Conservation (phyloP, 805 yeast species). For the Wickerhamomyces bovis region DNA sequence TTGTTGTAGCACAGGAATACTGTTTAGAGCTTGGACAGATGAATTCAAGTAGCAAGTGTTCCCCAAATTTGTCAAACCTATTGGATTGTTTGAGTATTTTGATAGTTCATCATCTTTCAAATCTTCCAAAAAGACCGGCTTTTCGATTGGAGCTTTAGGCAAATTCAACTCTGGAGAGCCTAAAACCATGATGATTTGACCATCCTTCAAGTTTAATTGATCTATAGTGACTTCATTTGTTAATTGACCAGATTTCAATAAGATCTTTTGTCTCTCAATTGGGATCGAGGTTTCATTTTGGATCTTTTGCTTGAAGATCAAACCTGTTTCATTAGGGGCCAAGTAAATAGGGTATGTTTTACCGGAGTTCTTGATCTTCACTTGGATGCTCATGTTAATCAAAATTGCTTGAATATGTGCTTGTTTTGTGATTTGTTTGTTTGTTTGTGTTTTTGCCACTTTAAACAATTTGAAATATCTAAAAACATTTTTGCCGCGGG, state of each 20-base stretch:
- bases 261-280: constrained; percentile 82
- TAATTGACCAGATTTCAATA: constrained; percentile 85
- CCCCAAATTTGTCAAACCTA: constrained; percentile 90
- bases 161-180: constrained; percentile 80
- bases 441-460: constrained; percentile 7
- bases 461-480: not conserved
- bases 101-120: constrained; percentile 38
- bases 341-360: constrained; percentile 48
- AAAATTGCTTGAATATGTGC: no score
- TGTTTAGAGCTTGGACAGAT: constrained; percentile 79
- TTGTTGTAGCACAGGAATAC: constrained; percentile 66
- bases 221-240: constrained; percentile 46
- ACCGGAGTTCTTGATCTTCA: constrained; percentile 60
- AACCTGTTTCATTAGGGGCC: constrained; percentile 29
- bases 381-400: constrained; percentile 13
- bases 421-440: not conserved
- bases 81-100: constrained; percentile 48
- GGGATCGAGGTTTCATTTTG: constrained; percentile 75
- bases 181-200: constrained; percentile 74
- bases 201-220: constrained; percentile 52
- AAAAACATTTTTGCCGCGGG: not conserved
- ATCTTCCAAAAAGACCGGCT: constrained; percentile 61
- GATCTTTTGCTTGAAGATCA: constrained; percentile 62
- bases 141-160: constrained; percentile 46
- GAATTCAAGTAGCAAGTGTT: constrained; percentile 95